Percentiles rank a stretch among this genome's conserved stretches.
Conservation (phyloP, 176 grass and related monocot genomes). For the Miscanthus lutarioriparius region DNA sequence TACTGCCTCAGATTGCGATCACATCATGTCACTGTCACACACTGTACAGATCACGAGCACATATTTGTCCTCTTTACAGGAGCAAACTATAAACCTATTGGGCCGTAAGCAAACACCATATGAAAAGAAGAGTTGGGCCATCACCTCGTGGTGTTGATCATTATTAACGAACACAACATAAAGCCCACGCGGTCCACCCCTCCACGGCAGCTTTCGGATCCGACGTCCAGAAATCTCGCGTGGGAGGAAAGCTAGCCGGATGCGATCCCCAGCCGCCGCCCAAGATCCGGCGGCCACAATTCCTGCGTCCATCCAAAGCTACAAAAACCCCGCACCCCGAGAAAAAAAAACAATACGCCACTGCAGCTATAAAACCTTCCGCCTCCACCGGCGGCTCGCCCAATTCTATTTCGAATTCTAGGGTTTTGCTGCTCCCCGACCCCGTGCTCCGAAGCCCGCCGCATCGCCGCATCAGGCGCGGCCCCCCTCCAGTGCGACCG, state of each 20-base stretch:
- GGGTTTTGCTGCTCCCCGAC: slow-evolving; percentile 30
- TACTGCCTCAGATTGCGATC: background rate
- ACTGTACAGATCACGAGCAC: no score
- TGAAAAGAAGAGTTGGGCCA: background rate
- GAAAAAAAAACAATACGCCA: background rate
- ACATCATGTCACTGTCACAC: background rate
- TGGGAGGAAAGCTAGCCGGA: slow-evolving; percentile 49
- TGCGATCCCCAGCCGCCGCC: slow-evolving; percentile 29
- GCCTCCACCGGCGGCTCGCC: slow-evolving; percentile 34
- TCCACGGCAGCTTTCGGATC: slow-evolving; percentile 28
- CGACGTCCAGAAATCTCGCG: slow-evolving; percentile 48
- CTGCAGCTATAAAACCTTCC: slow-evolving; percentile 48
- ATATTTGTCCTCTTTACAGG: no score
- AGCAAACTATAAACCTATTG: background rate
- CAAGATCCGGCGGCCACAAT: slow-evolving; percentile 52
- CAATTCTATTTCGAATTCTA: slow-evolving; percentile 51
- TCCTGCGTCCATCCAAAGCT: slow-evolving; percentile 69
- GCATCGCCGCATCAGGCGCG: slow-evolving; percentile 11
- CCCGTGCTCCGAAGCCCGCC: background rate
- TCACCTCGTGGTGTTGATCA: no score
- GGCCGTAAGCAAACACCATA: background rate
- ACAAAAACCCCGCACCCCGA: slow-evolving; percentile 22
- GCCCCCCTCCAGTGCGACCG: background rate
- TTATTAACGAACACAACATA: no score
- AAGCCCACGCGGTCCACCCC: background rate